phyloP scores from a whole-genome alignment of 805 yeast species.

The Monosporozyma solicola region DNA sequence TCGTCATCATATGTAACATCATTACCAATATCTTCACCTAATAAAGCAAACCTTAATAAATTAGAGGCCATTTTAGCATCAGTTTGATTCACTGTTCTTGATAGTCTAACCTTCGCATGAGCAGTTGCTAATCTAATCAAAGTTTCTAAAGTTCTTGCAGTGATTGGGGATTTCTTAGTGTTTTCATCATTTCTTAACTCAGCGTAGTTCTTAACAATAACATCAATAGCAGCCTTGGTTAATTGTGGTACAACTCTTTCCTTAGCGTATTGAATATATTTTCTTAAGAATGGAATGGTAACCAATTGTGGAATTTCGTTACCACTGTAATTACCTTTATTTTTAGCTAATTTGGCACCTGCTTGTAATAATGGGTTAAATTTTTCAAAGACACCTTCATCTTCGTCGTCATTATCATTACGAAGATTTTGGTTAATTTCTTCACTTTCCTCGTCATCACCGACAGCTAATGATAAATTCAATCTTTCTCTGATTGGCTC shows the following conservation, averaged over 20 bases:
- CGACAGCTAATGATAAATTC: constrained; percentile 69
- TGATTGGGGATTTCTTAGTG: constrained; percentile 82
- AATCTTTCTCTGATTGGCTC: constrained; percentile 81
- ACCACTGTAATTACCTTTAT: constrained; percentile 29
- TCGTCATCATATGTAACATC: constrained; percentile 19
- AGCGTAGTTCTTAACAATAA: constrained; percentile 73
- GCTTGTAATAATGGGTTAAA: constrained; percentile 76
- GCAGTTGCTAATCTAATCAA: constrained; percentile 91
- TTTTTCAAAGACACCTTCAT: constrained; percentile 66
- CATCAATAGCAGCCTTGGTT: constrained; percentile 65
- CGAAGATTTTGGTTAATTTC: constrained; percentile 29
- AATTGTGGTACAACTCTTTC: constrained; percentile 75
- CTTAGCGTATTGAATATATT: constrained; percentile 90
- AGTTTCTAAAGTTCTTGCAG: constrained; percentile 97
- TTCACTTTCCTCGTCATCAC: constrained; percentile 44
- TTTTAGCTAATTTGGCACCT: constrained; percentile 47
- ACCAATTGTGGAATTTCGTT: constrained; percentile 40
- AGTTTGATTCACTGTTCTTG: constrained; percentile 57
- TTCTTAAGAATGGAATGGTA: constrained; percentile 77
- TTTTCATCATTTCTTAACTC: constrained; percentile 76
- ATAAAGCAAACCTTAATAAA: constrained; percentile 73
- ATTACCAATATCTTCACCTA: constrained; percentile 33
- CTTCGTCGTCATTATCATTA: constrained; percentile 34
- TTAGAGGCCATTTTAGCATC: constrained; percentile 87
- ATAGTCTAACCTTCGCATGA: constrained; percentile 90